These are phyloP conservation scores for Rubia yunnanensis DNA, from an alignment of 257 asterid species.

Conservation along the genomic window DNA sequence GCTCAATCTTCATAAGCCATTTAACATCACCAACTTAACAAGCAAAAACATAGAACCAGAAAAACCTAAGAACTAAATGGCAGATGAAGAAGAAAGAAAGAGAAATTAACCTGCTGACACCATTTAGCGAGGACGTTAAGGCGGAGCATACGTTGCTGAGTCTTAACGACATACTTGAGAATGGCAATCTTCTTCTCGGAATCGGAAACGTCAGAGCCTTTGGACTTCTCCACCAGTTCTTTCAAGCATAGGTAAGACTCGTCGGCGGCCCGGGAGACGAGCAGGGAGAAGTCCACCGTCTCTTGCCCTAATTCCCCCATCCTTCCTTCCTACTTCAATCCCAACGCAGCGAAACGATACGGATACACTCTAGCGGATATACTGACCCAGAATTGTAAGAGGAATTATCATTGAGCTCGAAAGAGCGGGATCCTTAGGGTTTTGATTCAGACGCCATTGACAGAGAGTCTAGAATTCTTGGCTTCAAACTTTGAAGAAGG, in stretches of 20 bases:
- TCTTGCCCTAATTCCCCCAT: slow-evolving; percentile 81
- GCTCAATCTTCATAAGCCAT: not conserved
- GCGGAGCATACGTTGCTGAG: slow-evolving; percentile 97
- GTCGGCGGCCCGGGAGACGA: slow-evolving; percentile 78
- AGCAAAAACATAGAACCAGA: not conserved
- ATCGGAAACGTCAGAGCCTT: slow-evolving; percentile 61
- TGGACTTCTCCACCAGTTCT: slow-evolving; percentile 85
- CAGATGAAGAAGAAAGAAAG: not conserved
- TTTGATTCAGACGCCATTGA: not conserved
- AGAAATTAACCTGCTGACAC: slow-evolving; percentile 82
- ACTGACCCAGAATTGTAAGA: not conserved
- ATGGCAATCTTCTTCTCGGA: slow-evolving; percentile 93
- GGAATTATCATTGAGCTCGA: not conserved
- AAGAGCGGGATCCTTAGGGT: slow-evolving; percentile 15
- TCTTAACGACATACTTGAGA: slow-evolving; percentile 76
- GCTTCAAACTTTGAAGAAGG: not conserved
- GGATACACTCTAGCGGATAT: not conserved
- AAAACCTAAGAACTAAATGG: not conserved
- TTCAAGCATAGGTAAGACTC: slow-evolving; percentile 63
- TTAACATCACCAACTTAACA: not conserved
- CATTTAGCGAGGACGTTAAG: slow-evolving; percentile 98
- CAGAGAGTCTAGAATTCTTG: not conserved
- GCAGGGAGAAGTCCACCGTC: slow-evolving; percentile 77
- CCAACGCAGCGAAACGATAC: slow-evolving; percentile 13
- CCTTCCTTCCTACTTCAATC: not conserved